Base-by-base conservation (phyloP, 2,329 filamentous ascomycete species). In the Incumbomyces lentus region DNA sequence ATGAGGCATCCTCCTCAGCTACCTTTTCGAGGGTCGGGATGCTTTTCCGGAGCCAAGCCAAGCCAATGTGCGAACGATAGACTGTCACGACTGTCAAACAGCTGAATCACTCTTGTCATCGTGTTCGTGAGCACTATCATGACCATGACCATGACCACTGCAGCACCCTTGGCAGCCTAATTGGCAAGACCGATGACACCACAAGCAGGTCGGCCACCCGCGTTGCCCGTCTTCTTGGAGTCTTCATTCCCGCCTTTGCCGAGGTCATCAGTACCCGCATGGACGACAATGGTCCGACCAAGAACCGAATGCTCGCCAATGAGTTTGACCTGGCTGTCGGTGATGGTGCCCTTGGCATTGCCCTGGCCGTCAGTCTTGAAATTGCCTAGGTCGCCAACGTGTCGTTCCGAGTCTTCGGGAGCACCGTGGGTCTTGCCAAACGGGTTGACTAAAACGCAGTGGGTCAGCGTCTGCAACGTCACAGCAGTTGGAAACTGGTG, bases 161-260 rank as follows among this genome's bases (percentile, higher is more conserved):
- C 22, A 8, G 22, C 22, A 26, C 22, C 22, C 22, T 26, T 8
- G 36, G 14, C 12, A 22, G 4, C 33, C 33, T 49, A 49, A 36
- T 41, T 40, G 51, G 85, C 81, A 72, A 94, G 92, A 59, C 87
- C 87, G 67, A 94, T 94, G 65, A 94, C 88, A 74, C 92, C 92
- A 73, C 92, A 98, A 66, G 92, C 92, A 65, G 92, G 92, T 65
- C 92, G 86, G 60, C 74, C 68, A 62, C 92, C 92, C 65, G 92
- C 92, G 68, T 96, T 98, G 59, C 92, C 92, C 56, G 92, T 98
- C 83, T 93, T 95, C 76, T 93, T 87, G 63, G 87, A 95, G 76
- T 96, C 88, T 72, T 90, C 86, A 73, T 86, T 82, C 59, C 73
- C 86, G 62, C 88, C 88, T 77, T 85, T 86, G 70, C 92, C 92